Conservation (phyloP, 768 basidiomycete genomes). For the Pleurotus sapidus region DNA sequence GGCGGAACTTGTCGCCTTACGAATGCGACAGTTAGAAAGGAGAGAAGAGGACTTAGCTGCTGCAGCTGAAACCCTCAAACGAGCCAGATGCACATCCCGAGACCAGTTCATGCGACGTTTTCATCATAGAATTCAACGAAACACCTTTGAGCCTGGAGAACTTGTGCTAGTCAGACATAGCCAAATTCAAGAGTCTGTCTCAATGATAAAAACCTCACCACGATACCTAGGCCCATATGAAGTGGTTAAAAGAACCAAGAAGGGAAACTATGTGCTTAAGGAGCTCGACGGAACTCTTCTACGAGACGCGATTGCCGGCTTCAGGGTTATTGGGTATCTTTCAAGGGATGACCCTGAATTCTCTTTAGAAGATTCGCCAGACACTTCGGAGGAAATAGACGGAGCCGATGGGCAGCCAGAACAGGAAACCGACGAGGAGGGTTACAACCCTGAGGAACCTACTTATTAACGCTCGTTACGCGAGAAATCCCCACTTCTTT, state of each 20-base stretch:
- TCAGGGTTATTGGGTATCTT: conserved; percentile 8
- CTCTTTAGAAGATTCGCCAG: too few relatives aligned
- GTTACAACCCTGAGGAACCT: too few relatives aligned
- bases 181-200: conserved; percentile 14
- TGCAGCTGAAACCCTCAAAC: conserved; percentile 14
- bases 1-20: conserved; percentile 17
- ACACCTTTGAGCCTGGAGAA: conserved; percentile 2
- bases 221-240: conserved; percentile 26
- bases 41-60: conserved; percentile 14
- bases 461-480: too few relatives aligned
- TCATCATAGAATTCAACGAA: not conserved
- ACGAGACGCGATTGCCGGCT: conserved; percentile 5
- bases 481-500: too few relatives aligned
- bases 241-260: conserved; percentile 15
- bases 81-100: conserved; percentile 16
- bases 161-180: conserved; percentile 23
- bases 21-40: conserved; percentile 22
- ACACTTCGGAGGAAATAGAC: too few relatives aligned
- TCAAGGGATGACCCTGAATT: not conserved
- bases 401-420: too few relatives aligned
- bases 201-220: conserved; percentile 17
- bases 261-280: conserved; percentile 10
- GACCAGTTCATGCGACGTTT: conserved; percentile 19
- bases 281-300: conserved; percentile 13
- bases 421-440: too few relatives aligned